Conservation (phyloP, 352 stramenopile species). For the Phytophthora syringae region DNA sequence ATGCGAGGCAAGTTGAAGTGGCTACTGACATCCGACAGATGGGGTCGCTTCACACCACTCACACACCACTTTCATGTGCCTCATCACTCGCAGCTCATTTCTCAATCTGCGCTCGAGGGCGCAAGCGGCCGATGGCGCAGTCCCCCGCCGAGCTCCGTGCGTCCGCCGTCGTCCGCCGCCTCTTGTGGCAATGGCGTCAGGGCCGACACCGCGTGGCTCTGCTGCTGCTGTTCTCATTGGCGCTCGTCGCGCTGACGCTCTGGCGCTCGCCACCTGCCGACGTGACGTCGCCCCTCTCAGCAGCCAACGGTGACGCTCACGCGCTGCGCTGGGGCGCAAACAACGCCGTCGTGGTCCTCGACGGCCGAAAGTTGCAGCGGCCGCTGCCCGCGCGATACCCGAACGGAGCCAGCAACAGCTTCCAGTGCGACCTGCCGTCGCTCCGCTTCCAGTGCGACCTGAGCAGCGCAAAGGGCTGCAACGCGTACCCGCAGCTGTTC, state of each 20-base stretch:
- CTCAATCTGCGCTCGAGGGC: background rate
- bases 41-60: background rate
- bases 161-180: slow-evolving; percentile 33
- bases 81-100: slow-evolving; percentile 3
- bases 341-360: slow-evolving; percentile 32
- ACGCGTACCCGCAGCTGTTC: slow-evolving; percentile 74
- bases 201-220: slow-evolving; percentile 19
- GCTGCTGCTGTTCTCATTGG: slow-evolving; percentile 20
- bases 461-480: slow-evolving; percentile 43
- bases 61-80: background rate
- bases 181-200: slow-evolving; percentile 32
- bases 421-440: slow-evolving; percentile 61
- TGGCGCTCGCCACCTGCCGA: slow-evolving; percentile 11
- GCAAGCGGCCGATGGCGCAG: slow-evolving; percentile 20
- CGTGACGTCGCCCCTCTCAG: slow-evolving; percentile 2
- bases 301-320: slow-evolving; percentile 20
- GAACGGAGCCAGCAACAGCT: slow-evolving; percentile 50
- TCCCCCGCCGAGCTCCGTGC: slow-evolving; percentile 22
- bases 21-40: too few species aligned
- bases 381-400: slow-evolving; percentile 45
- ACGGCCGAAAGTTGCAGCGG: slow-evolving; percentile 39
- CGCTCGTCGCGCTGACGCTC: slow-evolving; percentile 15
- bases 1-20: background rate
- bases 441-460: slow-evolving; percentile 68
- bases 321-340: slow-evolving; percentile 29